phyloP scores from a whole-genome alignment of 768 basidiomycete species.

The Suillus bovinus region DNA sequence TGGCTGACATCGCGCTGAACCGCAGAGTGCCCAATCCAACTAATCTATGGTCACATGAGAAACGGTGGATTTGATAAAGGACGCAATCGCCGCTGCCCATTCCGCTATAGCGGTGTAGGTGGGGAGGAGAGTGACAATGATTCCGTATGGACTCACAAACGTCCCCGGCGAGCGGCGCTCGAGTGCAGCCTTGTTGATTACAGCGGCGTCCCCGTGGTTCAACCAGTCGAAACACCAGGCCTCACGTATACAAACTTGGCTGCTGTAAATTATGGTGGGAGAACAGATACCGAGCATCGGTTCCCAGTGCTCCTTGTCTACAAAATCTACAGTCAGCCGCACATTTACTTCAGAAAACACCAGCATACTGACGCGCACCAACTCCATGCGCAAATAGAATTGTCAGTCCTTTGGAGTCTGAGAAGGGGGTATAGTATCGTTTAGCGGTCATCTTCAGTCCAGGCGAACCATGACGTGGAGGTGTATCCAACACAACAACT shows the following conservation, averaged over 20 bases:
- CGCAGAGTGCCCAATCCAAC: constrained; percentile 45
- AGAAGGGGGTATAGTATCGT: constrained; percentile 36
- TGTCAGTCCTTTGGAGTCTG: constrained; percentile 39
- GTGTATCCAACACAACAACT: constrained; percentile 10
- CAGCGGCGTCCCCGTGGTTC: constrained; percentile 49
- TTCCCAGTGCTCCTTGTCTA: constrained; percentile 62
- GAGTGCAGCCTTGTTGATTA: constrained; percentile 40
- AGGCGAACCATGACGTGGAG: constrained; percentile 6
- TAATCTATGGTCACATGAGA: constrained; percentile 36
- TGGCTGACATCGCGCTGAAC: constrained; percentile 40
- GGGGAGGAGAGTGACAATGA: neutral
- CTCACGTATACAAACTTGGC: constrained; percentile 36
- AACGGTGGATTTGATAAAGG: constrained; percentile 35
- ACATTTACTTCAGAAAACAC: neutral
- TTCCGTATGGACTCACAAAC: constrained; percentile 35
- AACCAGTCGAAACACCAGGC: constrained; percentile 55
- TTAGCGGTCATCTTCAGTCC: constrained; percentile 46
- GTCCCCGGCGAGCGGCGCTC: constrained; percentile 27
- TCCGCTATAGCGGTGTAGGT: constrained; percentile 32
- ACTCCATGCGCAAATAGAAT: constrained; percentile 50
- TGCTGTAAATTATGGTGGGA: constrained; percentile 24
- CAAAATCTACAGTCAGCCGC: neutral
- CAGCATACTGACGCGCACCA: constrained; percentile 41
- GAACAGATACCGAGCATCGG: constrained; percentile 44
- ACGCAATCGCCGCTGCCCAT: constrained; percentile 38